A percentile compares a stretch with the other conserved stretches of the same genome.
Evolutionary conservation across 176 grass and related monocot species (phyloP).

Genomic region (Bromus sterilis): DNA sequence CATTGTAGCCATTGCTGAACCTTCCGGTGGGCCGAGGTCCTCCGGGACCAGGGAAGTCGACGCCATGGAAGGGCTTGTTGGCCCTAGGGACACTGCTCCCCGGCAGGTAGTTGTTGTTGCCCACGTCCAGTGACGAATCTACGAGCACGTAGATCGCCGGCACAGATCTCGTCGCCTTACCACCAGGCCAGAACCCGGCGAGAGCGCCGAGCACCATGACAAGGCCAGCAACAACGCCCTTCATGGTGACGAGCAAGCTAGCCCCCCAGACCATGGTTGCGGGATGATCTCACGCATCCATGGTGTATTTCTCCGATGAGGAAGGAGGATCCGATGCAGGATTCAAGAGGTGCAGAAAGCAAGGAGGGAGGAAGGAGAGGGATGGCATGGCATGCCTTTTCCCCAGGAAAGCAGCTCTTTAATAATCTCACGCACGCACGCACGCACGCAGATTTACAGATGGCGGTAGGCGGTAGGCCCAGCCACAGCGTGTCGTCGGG

Average conservation of each 20-base stretch:
- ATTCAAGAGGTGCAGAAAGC: no score
- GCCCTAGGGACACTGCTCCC: constrained; percentile 11
- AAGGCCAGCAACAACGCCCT: neutral
- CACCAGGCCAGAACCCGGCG: neutral
- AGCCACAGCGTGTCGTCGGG: no score
- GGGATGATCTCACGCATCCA: no score
- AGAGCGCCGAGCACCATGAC: neutral
- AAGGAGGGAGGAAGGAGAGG: no score
- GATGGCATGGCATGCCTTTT: no score
- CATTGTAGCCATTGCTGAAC: constrained; percentile 60
- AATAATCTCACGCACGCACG: no score
- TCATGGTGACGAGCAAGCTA: neutral
- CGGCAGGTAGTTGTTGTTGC: constrained; percentile 39
- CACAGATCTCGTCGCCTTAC: neutral
- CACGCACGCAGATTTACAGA: no score
- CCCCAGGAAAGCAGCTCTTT: no score
- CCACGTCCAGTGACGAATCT: constrained; percentile 31
- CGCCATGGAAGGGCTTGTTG: constrained; percentile 25
- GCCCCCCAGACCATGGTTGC: no score
- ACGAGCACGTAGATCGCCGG: constrained; percentile 36
- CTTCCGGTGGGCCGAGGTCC: constrained; percentile 34
- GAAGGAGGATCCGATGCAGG: no score
- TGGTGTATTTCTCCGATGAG: no score
- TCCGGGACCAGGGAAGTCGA: constrained; percentile 24
- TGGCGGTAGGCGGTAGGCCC: no score